Base-by-base conservation (phyloP, 768 basidiomycete genomes). In the Rhodotorula taiwanensis region DNA sequence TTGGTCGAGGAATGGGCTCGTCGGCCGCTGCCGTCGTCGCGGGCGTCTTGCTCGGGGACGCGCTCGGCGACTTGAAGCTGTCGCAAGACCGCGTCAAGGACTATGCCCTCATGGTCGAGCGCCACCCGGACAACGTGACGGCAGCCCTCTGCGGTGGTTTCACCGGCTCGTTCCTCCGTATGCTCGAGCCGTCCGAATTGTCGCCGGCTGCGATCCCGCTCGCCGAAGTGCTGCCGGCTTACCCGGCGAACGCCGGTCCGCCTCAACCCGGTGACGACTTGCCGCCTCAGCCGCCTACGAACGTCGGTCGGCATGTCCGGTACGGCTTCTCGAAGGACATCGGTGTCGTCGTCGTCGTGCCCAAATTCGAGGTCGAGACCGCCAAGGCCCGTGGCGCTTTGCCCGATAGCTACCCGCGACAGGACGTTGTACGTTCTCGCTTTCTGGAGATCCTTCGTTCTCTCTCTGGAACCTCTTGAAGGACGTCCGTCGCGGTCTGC, bases 1-100 rank as follows among this genome's bases (percentile, higher is more conserved):
- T 99, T 74, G 94, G 95, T 18, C 87, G 95, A 58, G 95, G 95
- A 16, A 81, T 99, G 53, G 95, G 95, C 52, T 98, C 94, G 0
- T 98, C 95, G 1, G 94, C 94, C 20, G 95, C 95, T 6, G 94
- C 95, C n/a, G 95, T 99, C 72, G 88, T 99, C 72, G 94, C 92
- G 1, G 95, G 95, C 45, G 92, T 95, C 39, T 81, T 94, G 36
- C 83, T 99, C 49, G 95, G 86, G 41, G 82, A 91, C 73, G 80
- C 83, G n/a, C 80, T 98, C 28, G 94, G 88, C 21, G 69, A 81
- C 23, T 82, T 98, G 64, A 73, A 80, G 28, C 83, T 98, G 16
- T 76, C 87, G 20, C 79, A 75, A 33, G 81, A 80, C 47, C 84
- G 95, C 30, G 79, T 94, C 71, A 83, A 98, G 64, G 95, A 99